Percentiles rank a stretch among this genome's conserved stretches.
Conservation (phyloP, 192 early-diverging fungal species). For the Entomortierella chlamydospora region DNA sequence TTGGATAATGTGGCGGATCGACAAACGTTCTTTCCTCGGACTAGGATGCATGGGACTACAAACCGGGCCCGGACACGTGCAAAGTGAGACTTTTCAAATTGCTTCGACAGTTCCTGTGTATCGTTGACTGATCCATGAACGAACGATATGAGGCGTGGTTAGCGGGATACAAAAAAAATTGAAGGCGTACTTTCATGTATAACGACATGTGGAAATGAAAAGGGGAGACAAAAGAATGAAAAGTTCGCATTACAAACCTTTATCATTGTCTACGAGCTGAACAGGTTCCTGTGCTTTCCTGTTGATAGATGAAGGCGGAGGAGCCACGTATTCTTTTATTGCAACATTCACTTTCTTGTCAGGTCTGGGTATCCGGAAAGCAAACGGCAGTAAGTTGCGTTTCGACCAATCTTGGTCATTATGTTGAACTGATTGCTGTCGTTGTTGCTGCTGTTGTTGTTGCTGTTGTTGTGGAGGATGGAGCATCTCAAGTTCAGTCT, state of each 20-base stretch:
- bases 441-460: slow-evolving; percentile 8
- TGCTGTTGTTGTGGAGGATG: slow-evolving; percentile 12
- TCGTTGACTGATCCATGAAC: slow-evolving; percentile 36
- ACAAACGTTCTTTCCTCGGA: slow-evolving; percentile 52
- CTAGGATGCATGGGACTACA: slow-evolving; percentile 50
- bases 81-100: slow-evolving; percentile 55
- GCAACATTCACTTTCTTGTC: slow-evolving; percentile 36
- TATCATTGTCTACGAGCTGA: slow-evolving; percentile 32
- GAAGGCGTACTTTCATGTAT: too few relatives aligned
- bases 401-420: slow-evolving; percentile 20
- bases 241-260: slow-evolving; percentile 22
- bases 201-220: background rate
- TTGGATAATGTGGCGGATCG: slow-evolving; percentile 53
- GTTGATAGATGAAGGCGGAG: background rate
- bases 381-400: slow-evolving; percentile 38
- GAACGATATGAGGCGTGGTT: background rate
- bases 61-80: slow-evolving; percentile 54
- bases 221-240: background rate
- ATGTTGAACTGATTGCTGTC: background rate
- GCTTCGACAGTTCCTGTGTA: slow-evolving; percentile 41
- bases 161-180: background rate
- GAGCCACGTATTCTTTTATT: slow-evolving; percentile 44
- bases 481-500: slow-evolving; percentile 42
- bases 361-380: slow-evolving; percentile 49
- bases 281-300: slow-evolving; percentile 1